Base-by-base conservation (phyloP, 1,284 basidiomycete genomes). In the Ustilago loliicola region DNA sequence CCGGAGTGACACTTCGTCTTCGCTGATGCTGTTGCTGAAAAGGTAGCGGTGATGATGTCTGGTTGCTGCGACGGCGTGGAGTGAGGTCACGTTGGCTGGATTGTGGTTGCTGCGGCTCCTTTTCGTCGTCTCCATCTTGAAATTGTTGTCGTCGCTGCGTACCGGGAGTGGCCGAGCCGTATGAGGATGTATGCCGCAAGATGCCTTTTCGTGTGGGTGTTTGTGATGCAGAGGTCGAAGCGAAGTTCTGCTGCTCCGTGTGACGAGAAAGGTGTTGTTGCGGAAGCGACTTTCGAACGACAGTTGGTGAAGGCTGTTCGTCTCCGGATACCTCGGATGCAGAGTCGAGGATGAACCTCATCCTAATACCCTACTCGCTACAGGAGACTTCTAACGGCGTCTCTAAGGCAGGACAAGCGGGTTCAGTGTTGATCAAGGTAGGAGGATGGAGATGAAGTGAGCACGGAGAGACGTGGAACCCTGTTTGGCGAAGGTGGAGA, bases 261-360 rank as follows among this genome's bases (percentile, higher is more conserved):
- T 23, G 42, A 5, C 10, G 48, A 21, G 50, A 30, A 6, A 27
- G 19, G 9, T 34, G 38, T 17, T 65, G 69, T 4, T 54, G 63
- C 29, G 66, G 62, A 25, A 65, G 62, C 45, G 72, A 65, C 55
- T 66, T 75, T 34, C 61, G 40, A 19, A 75, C 53, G 21, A 71
- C 64, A 8, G 56, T 66, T 1, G 66, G 66, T 8, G 57, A 68
- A 27, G 61, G 27, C 38, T 54, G 61, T 36, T 77, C 69, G 56
- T 72, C 69, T 19, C 51, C 66, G 0, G 74, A 77, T 15, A 66
- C 52, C 47, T 77, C 74, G 1, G 74, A 77, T 2, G 69, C 62
- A 11, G 68, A 72, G 38, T 77, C 74, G 47, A 72, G 61, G 7
- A 48, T 72, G 69, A 77, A 66, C 56, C 66, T 42, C 74, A 77